Percentiles rank a stretch among this genome's conserved stretches.
Conservation (phyloP, 768 basidiomycete genomes). For the Russula compacta region DNA sequence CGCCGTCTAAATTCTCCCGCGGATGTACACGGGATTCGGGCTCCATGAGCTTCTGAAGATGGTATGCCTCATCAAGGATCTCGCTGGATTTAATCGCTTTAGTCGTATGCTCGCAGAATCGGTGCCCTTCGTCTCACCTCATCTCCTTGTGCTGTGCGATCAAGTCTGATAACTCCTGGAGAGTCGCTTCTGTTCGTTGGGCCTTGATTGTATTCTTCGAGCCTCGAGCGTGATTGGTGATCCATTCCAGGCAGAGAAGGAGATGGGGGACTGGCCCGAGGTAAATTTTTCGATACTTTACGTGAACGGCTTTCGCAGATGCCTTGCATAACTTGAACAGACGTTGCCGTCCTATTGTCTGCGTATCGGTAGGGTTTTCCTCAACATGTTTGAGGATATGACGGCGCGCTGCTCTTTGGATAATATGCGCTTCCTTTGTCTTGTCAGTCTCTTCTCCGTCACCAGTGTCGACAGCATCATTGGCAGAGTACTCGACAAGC, state of each 20-base stretch:
- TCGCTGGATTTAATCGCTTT: not conserved
- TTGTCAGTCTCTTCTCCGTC: conserved; percentile 1
- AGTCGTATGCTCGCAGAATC: not conserved
- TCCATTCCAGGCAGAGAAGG: conserved; percentile 14
- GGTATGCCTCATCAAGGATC: not conserved
- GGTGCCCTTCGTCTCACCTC: not conserved
- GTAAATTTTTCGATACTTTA: conserved; percentile 1
- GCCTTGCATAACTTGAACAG: conserved; percentile 4
- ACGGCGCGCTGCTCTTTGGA: conserved; percentile 5
- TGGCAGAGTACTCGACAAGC: not conserved
- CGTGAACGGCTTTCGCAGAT: not conserved
- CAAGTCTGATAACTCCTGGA: conserved; percentile 2
- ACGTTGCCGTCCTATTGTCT: not conserved
- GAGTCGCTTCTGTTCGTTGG: not conserved
- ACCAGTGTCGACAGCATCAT: not conserved
- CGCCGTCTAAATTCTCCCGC: not conserved
- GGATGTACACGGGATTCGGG: not conserved
- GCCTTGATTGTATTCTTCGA: not conserved
- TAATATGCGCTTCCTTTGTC: not conserved
- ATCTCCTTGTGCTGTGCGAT: not conserved
- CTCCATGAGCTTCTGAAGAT: not conserved
- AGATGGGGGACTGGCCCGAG: conserved; percentile 12
- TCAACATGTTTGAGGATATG: not conserved
- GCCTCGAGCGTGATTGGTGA: not conserved
- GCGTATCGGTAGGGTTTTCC: not conserved